Conservation (phyloP, 2,329 filamentous ascomycete genomes). For the Fusarium stilboides region DNA sequence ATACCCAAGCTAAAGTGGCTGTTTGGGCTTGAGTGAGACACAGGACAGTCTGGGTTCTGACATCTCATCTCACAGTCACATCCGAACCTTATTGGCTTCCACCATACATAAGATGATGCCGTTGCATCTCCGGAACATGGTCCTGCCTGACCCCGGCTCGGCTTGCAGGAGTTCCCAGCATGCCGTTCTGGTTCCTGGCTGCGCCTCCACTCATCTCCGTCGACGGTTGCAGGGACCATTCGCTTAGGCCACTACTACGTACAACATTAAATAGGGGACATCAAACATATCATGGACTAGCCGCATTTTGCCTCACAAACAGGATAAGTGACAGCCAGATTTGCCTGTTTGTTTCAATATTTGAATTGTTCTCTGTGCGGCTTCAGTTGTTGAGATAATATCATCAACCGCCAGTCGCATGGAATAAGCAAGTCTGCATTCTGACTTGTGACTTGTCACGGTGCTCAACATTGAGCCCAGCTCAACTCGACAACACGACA, state of each 20-base stretch:
- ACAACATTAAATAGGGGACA: conserved; percentile 24
- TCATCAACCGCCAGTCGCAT: not conserved
- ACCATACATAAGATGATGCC: not conserved
- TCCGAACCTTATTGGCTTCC: conserved; percentile 24
- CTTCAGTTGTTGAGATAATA: conserved; percentile 3
- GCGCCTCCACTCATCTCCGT: conserved; percentile 44
- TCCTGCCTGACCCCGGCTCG: conserved; percentile 27
- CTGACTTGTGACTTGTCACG: conserved; percentile 18
- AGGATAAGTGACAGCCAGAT: not conserved
- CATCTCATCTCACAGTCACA: conserved; percentile 5
- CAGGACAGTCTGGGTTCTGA: conserved; percentile 11
- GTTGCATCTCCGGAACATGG: conserved; percentile 5
- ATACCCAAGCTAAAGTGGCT: no score
- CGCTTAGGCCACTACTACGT: conserved; percentile 11
- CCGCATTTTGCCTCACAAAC: not conserved
- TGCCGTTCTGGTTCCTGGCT: conserved; percentile 19
- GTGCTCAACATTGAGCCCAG: conserved; percentile 24
- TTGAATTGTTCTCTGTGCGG: conserved; percentile 2
- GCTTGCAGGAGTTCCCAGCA: conserved; percentile 33
- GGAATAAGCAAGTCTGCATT: conserved; percentile 21
- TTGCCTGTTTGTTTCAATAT: not conserved
- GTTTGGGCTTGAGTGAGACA: conserved; percentile 1
- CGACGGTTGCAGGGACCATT: conserved; percentile 23
- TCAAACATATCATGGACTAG: conserved; percentile 6
- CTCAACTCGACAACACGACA: conserved; percentile 3